These are phyloP conservation scores for Firmiana major DNA, from an alignment of 345 rosid genomes.

Conservation along the genomic window DNA sequence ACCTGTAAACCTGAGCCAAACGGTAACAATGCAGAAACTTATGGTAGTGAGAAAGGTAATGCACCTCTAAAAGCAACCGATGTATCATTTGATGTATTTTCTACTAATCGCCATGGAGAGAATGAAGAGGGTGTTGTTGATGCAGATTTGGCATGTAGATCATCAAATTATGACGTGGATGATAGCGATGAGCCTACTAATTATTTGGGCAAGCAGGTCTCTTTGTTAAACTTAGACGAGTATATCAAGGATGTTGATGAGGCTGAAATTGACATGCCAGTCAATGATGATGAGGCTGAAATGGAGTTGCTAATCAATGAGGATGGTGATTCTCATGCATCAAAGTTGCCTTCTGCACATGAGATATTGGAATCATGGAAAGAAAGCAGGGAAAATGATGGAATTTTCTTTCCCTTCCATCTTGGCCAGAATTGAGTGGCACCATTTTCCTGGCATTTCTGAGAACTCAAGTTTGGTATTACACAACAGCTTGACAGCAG, in stretches of 20 bases:
- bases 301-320: slow-evolving; percentile 14
- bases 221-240: slow-evolving; percentile 31
- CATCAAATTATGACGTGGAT: background rate
- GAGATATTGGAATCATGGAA: slow-evolving; percentile 73
- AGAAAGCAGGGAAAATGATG: slow-evolving; percentile 37
- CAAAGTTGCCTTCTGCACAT: slow-evolving; percentile 52
- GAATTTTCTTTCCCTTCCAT: slow-evolving; percentile 28
- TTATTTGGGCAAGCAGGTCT: slow-evolving; percentile 29
- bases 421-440: slow-evolving; percentile 4
- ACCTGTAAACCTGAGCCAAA: background rate
- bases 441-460: background rate
- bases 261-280: background rate
- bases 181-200: too few relatives aligned
- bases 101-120: background rate
- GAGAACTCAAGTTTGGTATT: background rate
- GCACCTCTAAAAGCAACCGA: slow-evolving; percentile 6
- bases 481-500: background rate
- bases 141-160: background rate
- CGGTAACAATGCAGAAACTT: background rate
- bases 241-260: background rate
- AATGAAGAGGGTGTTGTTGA: background rate
- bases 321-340: slow-evolving; percentile 26
- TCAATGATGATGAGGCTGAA: slow-evolving; percentile 20
- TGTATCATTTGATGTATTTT: background rate
- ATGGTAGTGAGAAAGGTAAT: background rate